Evolutionary conservation across 1,284 basidiomycete genomes (phyloP).

Genomic region (Ganoderma meredithae): DNA sequence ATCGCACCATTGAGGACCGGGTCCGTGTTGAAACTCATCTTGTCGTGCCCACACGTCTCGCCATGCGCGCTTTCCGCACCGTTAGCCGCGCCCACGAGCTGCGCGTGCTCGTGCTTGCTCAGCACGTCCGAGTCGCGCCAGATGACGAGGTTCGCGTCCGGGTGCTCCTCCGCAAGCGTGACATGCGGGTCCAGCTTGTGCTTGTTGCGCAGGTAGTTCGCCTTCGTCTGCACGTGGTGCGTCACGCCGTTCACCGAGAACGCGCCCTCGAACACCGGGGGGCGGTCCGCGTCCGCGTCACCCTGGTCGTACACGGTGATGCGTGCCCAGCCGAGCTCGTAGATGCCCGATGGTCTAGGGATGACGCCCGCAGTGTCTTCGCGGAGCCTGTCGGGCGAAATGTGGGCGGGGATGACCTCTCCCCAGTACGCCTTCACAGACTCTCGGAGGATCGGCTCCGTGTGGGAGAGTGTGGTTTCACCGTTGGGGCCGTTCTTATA

Average conservation of each 20-base stretch:
- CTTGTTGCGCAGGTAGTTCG: constrained; percentile 73
- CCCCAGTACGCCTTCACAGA: constrained; percentile 72
- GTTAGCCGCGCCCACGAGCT: constrained; percentile 24
- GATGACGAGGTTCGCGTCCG: constrained; percentile 67
- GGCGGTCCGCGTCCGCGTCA: constrained; percentile 50
- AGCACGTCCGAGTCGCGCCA: constrained; percentile 76
- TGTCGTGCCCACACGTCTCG: constrained; percentile 73
- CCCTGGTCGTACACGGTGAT: constrained; percentile 77
- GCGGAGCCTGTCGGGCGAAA: constrained; percentile 60
- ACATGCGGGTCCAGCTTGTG: constrained; percentile 65
- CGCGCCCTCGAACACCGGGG: constrained; percentile 78
- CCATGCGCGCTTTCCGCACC: constrained; percentile 30
- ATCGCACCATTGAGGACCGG: constrained; percentile 62
- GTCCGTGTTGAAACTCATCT: constrained; percentile 71
- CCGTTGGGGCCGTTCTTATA: constrained; percentile 58
- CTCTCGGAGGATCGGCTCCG: constrained; percentile 61
- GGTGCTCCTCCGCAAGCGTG: constrained; percentile 45
- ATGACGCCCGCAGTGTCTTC: constrained; percentile 64
- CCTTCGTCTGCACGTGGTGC: constrained; percentile 79
- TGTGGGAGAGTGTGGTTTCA: constrained; percentile 50
- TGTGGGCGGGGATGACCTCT: constrained; percentile 64
- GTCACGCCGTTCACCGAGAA: constrained; percentile 73
- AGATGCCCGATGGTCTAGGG: constrained; percentile 48
- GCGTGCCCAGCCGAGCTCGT: constrained; percentile 72
- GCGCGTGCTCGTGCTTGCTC: constrained; percentile 55